Conservation (phyloP, 768 basidiomycete genomes). For the Leccinum uliginosum region DNA sequence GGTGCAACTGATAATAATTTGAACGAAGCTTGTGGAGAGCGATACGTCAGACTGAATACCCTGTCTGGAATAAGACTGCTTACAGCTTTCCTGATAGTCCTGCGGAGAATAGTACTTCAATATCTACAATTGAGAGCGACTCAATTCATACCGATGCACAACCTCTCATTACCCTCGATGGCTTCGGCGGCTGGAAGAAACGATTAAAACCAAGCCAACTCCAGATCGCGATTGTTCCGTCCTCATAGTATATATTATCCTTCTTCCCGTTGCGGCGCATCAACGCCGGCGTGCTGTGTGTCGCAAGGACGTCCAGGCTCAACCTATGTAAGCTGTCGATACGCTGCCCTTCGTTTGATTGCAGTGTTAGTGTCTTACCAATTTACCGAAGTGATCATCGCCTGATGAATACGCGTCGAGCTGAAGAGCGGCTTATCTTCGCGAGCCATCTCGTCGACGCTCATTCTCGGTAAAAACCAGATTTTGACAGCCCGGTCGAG, state of each 20-base stretch:
- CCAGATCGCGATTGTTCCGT: conserved; percentile 59
- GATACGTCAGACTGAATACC: conserved; percentile 1
- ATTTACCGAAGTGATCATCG: conserved; percentile 56
- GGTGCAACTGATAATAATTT: conserved; percentile 51
- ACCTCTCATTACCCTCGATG: conserved; percentile 45
- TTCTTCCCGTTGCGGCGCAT: conserved; percentile 32
- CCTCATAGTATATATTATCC: conserved; percentile 30
- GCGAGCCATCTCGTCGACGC: conserved; percentile 39
- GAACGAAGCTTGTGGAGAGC: conserved; percentile 51
- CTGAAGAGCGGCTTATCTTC: conserved; percentile 79
- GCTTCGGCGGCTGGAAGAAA: conserved; percentile 46
- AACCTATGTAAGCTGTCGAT: conserved; percentile 40
- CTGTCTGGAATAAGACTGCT: conserved; percentile 21
- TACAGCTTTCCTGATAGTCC: conserved; percentile 79
- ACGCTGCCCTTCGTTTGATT: neutral
- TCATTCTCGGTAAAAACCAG: conserved; percentile 52
- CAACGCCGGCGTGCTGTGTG: conserved; percentile 50
- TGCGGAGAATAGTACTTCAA: conserved; percentile 24
- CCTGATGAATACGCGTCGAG: conserved; percentile 59
- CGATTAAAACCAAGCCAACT: conserved; percentile 63
- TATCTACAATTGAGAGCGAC: neutral
- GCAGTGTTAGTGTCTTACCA: conserved; percentile 40
- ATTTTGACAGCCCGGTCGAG: conserved; percentile 74
- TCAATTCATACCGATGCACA: conserved; percentile 50
- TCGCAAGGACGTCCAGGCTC: conserved; percentile 47